Evolutionary conservation across 2,329 filamentous ascomycete species (phyloP), one percentile per base, ranked within the genome.

Genomic region (Coniochaeta sp.): DNA sequence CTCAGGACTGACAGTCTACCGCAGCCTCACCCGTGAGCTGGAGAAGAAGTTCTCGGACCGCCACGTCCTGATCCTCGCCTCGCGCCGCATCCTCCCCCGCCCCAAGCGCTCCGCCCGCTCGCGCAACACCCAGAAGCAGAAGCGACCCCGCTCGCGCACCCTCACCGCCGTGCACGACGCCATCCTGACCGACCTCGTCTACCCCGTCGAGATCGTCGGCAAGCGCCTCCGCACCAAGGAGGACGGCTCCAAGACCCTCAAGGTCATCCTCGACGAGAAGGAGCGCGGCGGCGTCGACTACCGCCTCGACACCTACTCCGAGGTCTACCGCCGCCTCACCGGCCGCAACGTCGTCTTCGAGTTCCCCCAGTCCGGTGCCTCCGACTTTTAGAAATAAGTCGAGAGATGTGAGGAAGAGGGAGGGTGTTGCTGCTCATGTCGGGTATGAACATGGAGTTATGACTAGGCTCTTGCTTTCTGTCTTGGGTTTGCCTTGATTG

Each of bases 41-140:
- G 95, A 99, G 90, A 99, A 99, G 92, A 99, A 99, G 86, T 99
- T 99, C 91, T 98, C 95, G 68, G 95, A 99, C 87, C 95, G 95
- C 82, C 95, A 99, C 82, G 95, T 99, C 79, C 86, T 99, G 79
- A 92, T 99, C 88, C 89, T 99, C 73, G 95, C 95, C 73, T 96
- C 93, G 76, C 95, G 95, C 87, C 95, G 95, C 81, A 99, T 99
- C 75, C 87, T 99, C 65, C 93, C 95, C 79, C 92, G 93, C 80
- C 95, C 95, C 79, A 97, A 97, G 91, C 93, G 93, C 79, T 96
- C 92, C 79, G 91, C 89, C 85, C 93, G 92, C 84, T 91, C 89
- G 71, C 93, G 95, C 86, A 93, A 93, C 83, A 91, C 85, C 77
- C 93, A 95, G 82, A 98, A 88, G 76, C 95, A 99, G 88, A 97